Evolutionary conservation across 768 basidiomycete species (phyloP).

Genomic region (Steccherinum ochraceum): DNA sequence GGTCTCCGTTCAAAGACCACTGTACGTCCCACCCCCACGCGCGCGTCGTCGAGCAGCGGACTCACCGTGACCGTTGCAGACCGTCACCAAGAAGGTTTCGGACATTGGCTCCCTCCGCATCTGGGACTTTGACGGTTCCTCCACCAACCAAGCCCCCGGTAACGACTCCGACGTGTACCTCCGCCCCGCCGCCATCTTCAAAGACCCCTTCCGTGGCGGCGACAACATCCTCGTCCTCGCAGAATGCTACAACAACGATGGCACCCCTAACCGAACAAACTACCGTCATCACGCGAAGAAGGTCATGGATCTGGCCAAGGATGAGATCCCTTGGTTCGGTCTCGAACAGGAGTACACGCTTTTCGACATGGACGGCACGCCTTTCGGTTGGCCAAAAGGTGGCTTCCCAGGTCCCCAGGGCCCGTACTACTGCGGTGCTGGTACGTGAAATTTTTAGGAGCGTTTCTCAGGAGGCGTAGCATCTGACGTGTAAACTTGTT

Average conservation of each 20-base stretch:
- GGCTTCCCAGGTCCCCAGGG: conserved; percentile 99
- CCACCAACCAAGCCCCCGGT: conserved; percentile 95
- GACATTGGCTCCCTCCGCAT: conserved; percentile 88
- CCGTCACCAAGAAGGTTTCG: conserved; percentile 78
- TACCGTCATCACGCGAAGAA: conserved; percentile 91
- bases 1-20: conserved; percentile 97
- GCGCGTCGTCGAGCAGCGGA: conserved; percentile 7
- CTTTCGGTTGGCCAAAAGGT: conserved; percentile 96
- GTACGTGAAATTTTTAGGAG: conserved; percentile 39
- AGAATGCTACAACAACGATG: conserved; percentile 98
- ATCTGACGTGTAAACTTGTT: conserved; percentile 6
- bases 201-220: conserved; percentile 98
- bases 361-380: conserved; percentile 85
- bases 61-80: conserved; percentile 42
- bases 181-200: conserved; percentile 95
- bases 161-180: conserved; percentile 97
- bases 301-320: conserved; percentile 90
- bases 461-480: not conserved
- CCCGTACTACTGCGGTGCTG: conserved; percentile 99
- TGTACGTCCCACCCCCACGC: conserved; percentile 34
- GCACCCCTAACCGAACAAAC: conserved; percentile 96
- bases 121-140: conserved; percentile 99
- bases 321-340: conserved; percentile 88
- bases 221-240: conserved; percentile 97
- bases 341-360: conserved; percentile 99